phyloP scores from a whole-genome alignment of 2,329 filamentous ascomycete species.

The Lachnellula arida region DNA sequence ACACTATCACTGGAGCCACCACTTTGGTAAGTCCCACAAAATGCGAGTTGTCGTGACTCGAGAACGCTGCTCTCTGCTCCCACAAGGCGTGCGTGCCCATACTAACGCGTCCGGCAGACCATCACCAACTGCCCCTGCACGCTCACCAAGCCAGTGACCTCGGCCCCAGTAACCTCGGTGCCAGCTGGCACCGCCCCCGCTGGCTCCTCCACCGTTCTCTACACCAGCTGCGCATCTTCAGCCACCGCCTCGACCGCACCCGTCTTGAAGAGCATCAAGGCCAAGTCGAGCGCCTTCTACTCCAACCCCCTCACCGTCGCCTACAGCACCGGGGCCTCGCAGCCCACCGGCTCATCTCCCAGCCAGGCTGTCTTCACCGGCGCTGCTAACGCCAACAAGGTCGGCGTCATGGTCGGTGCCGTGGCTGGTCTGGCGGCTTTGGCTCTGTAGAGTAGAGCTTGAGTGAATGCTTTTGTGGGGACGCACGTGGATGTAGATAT shows the following conservation, averaged over 20 bases:
- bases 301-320: slow-evolving; percentile 2
- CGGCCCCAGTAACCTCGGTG: no score
- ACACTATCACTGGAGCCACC: slow-evolving; percentile 59
- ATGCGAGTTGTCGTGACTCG: neutral
- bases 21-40: slow-evolving; percentile 30
- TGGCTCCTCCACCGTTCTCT: slow-evolving; percentile 13
- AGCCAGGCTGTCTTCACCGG: slow-evolving; percentile 1
- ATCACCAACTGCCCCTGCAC: slow-evolving; percentile 22
- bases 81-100: slow-evolving; percentile 4
- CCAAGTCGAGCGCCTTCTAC: neutral
- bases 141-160: slow-evolving; percentile 6
- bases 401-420: slow-evolving; percentile 6
- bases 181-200: neutral
- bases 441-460: neutral
- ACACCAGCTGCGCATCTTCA: slow-evolving; percentile 12
- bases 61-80: neutral
- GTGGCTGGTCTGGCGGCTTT: slow-evolving; percentile 1
- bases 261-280: neutral
- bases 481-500: neutral
- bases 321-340: neutral
- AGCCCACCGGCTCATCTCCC: neutral
- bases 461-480: neutral
- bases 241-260: neutral
- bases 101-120: slow-evolving; percentile 26
- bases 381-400: slow-evolving; percentile 9